Base-by-base conservation (phyloP, 2,329 filamentous ascomycete genomes). In the Talaromyces rugulosus region DNA sequence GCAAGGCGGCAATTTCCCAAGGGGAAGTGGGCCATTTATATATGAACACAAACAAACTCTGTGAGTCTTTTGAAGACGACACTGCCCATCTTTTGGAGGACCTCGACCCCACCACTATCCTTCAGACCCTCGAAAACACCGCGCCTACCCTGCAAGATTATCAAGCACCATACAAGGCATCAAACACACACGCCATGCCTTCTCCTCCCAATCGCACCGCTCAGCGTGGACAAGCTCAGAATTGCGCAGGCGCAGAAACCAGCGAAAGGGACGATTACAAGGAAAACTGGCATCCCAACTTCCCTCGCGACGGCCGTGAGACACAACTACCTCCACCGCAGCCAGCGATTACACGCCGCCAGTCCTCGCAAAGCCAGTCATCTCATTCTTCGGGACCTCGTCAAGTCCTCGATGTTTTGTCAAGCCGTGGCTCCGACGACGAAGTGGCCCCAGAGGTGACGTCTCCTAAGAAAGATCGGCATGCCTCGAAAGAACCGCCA, bases 31-130 rank as follows among this genome's bases (percentile, higher is more conserved):
- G 4, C 31, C 4, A 5, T 53, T 31, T 31, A 9, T n/a, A n/a
- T 18, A 5, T 31, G 27, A 61, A 34, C 12, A n/a, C 50, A 53
- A 60, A 53, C 9, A 50, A 44, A 11, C 6, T 57, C 11, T 12
- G 31, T 33, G 59, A 63, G 28, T 63, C 74, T 5, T 76, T 76
- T 53, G 67, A 68, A 44, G 73, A 76, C 12, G 74, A 76, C 14
- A 75, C 74, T 6, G 72, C 74, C 2, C 64, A 70, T 18, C 67
- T 71, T 4, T 60, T 73, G 27, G 67, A 73, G 54, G 63, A 67
- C 8, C 69, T 70, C 23, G 53, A 62, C 36, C 65, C 59, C 4
- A 58, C 66, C 23, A 64, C 66, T 27, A 65, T 69, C 34, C 61
- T 70, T 4, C 67, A 66, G 11, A 60, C 60, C 27, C 63, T 68